Base-by-base conservation (phyloP, 805 yeast genomes). In the Ogataea methylovora region DNA sequence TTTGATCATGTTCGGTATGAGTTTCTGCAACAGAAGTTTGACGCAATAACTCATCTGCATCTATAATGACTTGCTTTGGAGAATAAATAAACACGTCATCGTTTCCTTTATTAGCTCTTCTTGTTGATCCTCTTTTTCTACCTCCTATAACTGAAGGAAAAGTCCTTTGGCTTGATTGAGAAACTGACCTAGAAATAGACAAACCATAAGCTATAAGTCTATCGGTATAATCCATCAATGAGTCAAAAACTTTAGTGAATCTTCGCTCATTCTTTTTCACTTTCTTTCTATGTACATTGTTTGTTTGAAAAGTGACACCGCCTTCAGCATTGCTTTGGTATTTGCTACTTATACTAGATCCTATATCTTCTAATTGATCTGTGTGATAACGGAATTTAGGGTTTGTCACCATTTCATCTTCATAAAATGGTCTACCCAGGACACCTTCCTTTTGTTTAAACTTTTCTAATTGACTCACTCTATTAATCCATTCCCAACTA, bases 401-500 rank as follows among this genome's bases (percentile, higher is more conserved):
- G n/a, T n/a, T 17, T 12, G 17, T 27, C 21, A 17, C 19, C 15
- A 17, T 27, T 1, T 42, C 86, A 36, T 81, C 88, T 42, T 80
- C 90, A 49, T 74, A 80, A 29, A 82, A 72, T 13, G 77, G 76
- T 39, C 94, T 61, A 1, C 95, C 95, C 26, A 85, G 52, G 5
- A 84, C 71, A 7, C 90, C 84, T 39, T 76, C 79, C 28, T 76
- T 74, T 45, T 83, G 88, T 35, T 70, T 68, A 12, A 60, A 61
- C 41, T 73, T 71, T 57, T 76, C 77, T 27, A 79, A 54, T 10
- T 69, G 62, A 33, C 71, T 69, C 36, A 79, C 66, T 41, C 82
- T 65, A 48, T 81, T 83, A 40, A 82, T 69, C 90, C 94, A 85
- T 54, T 84, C 94, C 92, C 94, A 83, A 1, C 84, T 84, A 9